Conservation (phyloP, 2,329 filamentous ascomycete genomes). For the Penicillium oxalicum region DNA sequence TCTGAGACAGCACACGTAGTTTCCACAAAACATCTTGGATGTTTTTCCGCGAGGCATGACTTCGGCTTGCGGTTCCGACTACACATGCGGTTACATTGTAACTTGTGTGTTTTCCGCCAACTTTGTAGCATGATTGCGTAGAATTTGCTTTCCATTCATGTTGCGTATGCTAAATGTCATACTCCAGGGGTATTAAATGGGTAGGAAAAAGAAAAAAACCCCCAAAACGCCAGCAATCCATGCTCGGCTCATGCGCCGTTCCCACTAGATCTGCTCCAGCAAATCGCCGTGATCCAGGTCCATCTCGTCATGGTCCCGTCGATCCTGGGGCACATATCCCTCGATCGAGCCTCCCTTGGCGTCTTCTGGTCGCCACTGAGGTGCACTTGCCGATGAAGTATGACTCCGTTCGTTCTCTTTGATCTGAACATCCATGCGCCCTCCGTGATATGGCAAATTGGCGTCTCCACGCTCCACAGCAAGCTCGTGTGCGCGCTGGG, state of each 20-base stretch:
- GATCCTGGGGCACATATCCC: constrained; percentile 34
- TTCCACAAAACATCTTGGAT: constrained; percentile 6
- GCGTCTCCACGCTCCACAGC: constrained; percentile 34
- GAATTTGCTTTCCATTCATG: constrained; percentile 7
- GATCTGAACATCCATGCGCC: constrained; percentile 30
- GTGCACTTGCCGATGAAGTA: constrained; percentile 20
- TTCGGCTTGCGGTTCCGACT: constrained; percentile 6
- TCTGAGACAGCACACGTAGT: constrained; percentile 21
- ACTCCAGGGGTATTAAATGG: constrained; percentile 14
- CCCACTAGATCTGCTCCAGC: constrained; percentile 36
- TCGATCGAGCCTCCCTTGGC: constrained; percentile 37
- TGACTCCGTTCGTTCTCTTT: constrained; percentile 26
- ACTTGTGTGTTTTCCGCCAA: constrained; percentile 5
- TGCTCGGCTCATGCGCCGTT: constrained; percentile 17
- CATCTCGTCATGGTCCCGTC: constrained; percentile 12
- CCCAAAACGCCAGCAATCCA: constrained; percentile 9
- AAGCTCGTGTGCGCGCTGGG: constrained; percentile 24
- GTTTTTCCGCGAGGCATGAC: constrained; percentile 4
- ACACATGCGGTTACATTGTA: not conserved
- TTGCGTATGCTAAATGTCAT: constrained; percentile 7
- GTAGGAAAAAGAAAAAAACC: constrained; percentile 9
- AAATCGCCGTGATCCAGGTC: constrained; percentile 46
- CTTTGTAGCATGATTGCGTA: constrained; percentile 14
- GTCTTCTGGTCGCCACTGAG: constrained; percentile 30
- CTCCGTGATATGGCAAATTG: constrained; percentile 19